Evolutionary conservation across 805 yeast genomes (phyloP).

Genomic region (Tetrapisispora fleetii): DNA sequence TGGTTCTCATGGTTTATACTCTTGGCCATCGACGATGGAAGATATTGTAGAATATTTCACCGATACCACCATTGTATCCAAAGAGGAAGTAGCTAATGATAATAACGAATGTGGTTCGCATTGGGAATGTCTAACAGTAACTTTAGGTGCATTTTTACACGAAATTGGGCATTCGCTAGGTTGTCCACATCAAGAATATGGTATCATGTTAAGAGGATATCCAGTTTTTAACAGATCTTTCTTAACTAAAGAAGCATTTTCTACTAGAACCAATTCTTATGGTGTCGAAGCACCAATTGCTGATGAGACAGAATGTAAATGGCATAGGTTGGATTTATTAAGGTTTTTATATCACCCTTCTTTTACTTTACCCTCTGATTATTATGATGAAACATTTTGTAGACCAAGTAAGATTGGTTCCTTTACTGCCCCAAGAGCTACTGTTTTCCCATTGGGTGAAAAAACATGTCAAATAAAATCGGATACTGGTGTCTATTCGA

Average conservation of each 20-base stretch:
- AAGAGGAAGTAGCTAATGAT: slow-evolving; percentile 81
- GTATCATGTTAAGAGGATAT: slow-evolving; percentile 87
- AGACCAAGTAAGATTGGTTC: slow-evolving; percentile 28
- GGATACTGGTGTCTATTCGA: slow-evolving; percentile 57
- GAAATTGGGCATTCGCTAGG: slow-evolving; percentile 89
- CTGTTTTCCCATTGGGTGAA: slow-evolving; percentile 37
- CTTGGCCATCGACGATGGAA: slow-evolving; percentile 86
- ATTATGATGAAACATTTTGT: slow-evolving; percentile 34
- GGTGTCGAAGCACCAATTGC: slow-evolving; percentile 41
- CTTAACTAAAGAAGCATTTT: slow-evolving; percentile 54
- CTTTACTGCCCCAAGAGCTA: slow-evolving; percentile 28
- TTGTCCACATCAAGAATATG: slow-evolving; percentile 83
- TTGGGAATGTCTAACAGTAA: slow-evolving; percentile 83
- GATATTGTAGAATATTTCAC: slow-evolving; percentile 56
- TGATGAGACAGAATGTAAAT: slow-evolving; percentile 63
- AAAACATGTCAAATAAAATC: slow-evolving; percentile 41
- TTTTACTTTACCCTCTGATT: slow-evolving; percentile 62
- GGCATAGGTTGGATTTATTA: slow-evolving; percentile 76
- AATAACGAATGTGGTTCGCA: slow-evolving; percentile 70
- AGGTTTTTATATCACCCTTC: slow-evolving; percentile 76
- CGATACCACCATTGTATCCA: slow-evolving; percentile 58
- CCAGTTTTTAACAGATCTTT: slow-evolving; percentile 72
- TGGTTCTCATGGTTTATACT: slow-evolving; percentile 84
- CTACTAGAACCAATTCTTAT: slow-evolving; percentile 40
- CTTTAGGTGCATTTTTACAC: slow-evolving; percentile 90